phyloP scores from a whole-genome alignment of 257 asterid genomes.

The Dorcoceras hygrometricum region DNA sequence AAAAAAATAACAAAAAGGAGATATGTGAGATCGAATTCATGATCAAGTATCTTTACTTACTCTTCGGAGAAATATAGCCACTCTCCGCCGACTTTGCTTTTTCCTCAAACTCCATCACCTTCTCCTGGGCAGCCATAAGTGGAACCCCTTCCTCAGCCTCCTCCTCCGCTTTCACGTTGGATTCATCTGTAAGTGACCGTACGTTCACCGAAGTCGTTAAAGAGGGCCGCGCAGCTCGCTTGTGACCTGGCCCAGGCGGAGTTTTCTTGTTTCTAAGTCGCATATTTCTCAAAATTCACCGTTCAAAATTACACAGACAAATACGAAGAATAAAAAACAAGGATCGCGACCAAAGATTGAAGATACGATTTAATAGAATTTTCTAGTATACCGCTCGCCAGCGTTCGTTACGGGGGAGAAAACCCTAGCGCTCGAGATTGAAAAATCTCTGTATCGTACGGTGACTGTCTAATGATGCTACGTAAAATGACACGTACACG shows the following conservation, averaged over 20 bases:
- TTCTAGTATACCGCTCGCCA: neutral
- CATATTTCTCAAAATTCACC: slow-evolving; percentile 36
- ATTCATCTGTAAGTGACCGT: slow-evolving; percentile 30
- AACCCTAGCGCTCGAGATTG: neutral
- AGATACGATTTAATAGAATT: neutral
- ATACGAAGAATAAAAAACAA: too few relatives aligned
- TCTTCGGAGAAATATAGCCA: slow-evolving; percentile 24
- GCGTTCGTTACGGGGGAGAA: neutral
- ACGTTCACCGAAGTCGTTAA: slow-evolving; percentile 30
- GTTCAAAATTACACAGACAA: neutral
- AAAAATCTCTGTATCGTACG: neutral
- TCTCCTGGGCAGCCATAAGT: neutral
- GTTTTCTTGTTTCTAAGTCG: slow-evolving; percentile 73
- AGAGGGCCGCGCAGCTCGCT: slow-evolving; percentile 53
- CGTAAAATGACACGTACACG: too few relatives aligned
- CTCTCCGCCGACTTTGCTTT: slow-evolving; percentile 20
- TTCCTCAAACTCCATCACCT: slow-evolving; percentile 23
- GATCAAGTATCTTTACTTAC: slow-evolving; percentile 26
- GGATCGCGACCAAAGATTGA: neutral
- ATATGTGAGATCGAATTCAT: neutral
- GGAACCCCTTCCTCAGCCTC: slow-evolving; percentile 20
- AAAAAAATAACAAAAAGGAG: too few relatives aligned
- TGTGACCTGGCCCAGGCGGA: slow-evolving; percentile 73
- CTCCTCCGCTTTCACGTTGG: slow-evolving; percentile 39
- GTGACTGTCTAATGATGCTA: neutral